Conservation (phyloP, 345 rosid genomes). For the Salix suchowensis region DNA sequence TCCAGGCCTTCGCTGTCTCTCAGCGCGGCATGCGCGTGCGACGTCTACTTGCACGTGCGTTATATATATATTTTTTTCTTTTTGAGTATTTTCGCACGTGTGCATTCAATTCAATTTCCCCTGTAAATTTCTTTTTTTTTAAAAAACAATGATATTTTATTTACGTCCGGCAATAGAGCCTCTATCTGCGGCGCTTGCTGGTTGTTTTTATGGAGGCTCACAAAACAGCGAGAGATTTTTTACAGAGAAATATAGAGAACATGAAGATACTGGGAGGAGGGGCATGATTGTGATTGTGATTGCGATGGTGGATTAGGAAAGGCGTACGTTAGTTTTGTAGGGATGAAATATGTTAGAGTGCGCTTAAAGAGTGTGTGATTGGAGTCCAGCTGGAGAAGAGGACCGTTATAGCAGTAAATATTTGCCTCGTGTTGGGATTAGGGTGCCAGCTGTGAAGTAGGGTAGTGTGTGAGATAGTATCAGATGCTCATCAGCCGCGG, state of each 20-base stretch:
- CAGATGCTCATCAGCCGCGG: neutral
- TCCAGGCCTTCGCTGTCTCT: neutral
- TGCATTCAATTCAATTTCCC: slow-evolving; percentile 24
- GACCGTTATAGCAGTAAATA: slow-evolving; percentile 41
- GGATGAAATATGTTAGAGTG: neutral
- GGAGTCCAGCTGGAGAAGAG: slow-evolving; percentile 65
- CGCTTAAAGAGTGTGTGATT: slow-evolving; percentile 6
- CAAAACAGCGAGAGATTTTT: neutral
- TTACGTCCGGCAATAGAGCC: neutral
- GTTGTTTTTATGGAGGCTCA: neutral
- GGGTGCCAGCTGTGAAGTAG: slow-evolving; percentile 46
- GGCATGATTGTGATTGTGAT: neutral
- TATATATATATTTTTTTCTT: neutral
- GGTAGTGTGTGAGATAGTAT: neutral
- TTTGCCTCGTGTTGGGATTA: slow-evolving; percentile 24
- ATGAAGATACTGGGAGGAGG: too few species aligned
- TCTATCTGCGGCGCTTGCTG: neutral
- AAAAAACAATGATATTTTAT: neutral
- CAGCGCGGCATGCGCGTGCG: neutral
- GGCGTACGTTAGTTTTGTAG: neutral
- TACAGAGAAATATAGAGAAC: neutral
- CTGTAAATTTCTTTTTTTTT: slow-evolving; percentile 21
- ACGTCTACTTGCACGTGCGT: slow-evolving; percentile 7
- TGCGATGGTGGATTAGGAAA: neutral
- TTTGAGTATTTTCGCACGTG: slow-evolving; percentile 3